Conservation (phyloP, 2,329 filamentous ascomycete genomes). For the Aotearoamyces nothofagi region DNA sequence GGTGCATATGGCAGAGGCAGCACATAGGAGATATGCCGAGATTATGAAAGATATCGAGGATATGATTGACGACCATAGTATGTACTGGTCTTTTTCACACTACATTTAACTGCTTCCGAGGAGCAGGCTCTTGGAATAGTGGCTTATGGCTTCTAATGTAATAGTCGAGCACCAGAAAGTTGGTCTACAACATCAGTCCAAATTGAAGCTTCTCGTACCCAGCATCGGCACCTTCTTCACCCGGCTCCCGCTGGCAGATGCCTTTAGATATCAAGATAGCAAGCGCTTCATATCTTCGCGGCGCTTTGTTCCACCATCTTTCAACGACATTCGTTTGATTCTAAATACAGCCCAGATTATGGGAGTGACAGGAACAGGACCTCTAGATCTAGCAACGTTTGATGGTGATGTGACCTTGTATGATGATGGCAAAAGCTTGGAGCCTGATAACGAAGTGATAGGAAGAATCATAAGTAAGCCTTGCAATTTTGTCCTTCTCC, state of each 20-base stretch:
- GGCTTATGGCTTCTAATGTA: slow-evolving; percentile 1
- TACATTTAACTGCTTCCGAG: slow-evolving; percentile 3
- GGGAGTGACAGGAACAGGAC: slow-evolving; percentile 62
- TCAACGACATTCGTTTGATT: slow-evolving; percentile 88
- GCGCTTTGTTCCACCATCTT: slow-evolving; percentile 87
- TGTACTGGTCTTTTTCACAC: slow-evolving; percentile 11
- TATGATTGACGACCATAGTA: slow-evolving; percentile 86
- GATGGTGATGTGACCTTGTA: slow-evolving; percentile 97
- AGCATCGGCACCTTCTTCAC: slow-evolving; percentile 92
- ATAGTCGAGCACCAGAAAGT: slow-evolving; percentile 56
- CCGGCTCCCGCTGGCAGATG: slow-evolving; percentile 68
- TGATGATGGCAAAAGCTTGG: slow-evolving; percentile 71
- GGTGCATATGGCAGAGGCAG: slow-evolving; percentile 59
- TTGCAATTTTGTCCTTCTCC: too few species aligned
- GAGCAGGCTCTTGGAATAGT: not conserved
- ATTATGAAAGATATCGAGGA: slow-evolving; percentile 89
- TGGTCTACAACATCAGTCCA: slow-evolving; percentile 57
- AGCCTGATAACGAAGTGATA: slow-evolving; percentile 64
- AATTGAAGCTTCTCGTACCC: slow-evolving; percentile 83
- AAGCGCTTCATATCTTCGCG: slow-evolving; percentile 78
- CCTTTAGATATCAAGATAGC: slow-evolving; percentile 80
- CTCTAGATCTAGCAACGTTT: slow-evolving; percentile 79
- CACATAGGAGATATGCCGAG: slow-evolving; percentile 81
- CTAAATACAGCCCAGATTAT: slow-evolving; percentile 92
- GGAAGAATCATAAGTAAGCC: slow-evolving; percentile 36